Conservation (phyloP, 139 green algal genomes). For the Medakamo hakoo region DNA sequence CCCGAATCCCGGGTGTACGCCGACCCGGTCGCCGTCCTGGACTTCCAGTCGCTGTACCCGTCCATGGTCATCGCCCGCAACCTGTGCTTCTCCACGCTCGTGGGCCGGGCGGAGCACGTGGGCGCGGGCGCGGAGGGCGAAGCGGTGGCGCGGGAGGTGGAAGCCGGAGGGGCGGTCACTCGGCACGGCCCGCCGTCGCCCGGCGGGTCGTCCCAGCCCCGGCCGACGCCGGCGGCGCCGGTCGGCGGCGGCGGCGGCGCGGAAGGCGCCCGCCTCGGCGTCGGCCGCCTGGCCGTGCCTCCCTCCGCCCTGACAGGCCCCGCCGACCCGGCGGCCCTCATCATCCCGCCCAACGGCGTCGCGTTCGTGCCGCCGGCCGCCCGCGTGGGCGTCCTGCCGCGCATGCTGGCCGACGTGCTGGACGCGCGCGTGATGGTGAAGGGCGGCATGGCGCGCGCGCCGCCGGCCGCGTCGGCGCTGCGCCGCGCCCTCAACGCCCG, state of each 20-base stretch:
- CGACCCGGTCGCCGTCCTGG: slow-evolving; percentile 77
- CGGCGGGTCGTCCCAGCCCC: background rate
- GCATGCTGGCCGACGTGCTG: slow-evolving; percentile 88
- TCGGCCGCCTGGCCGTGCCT: background rate
- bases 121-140: background rate
- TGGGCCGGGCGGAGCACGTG: slow-evolving; percentile 51
- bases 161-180: background rate
- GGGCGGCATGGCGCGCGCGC: slow-evolving; percentile 64
- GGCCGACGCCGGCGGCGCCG: background rate
- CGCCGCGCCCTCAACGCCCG: slow-evolving; percentile 79
- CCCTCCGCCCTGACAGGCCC: slow-evolving; percentile 4
- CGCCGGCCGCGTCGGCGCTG: slow-evolving; percentile 40
- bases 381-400: slow-evolving; percentile 75
- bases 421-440: slow-evolving; percentile 92
- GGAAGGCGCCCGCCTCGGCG: background rate
- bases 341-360: slow-evolving; percentile 73
- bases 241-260: slow-evolving; percentile 4
- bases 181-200: background rate
- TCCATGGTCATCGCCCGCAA: slow-evolving; percentile 97
- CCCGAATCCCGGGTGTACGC: slow-evolving; percentile 68
- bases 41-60: slow-evolving; percentile 97
- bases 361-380: slow-evolving; percentile 44
- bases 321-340: slow-evolving; percentile 22
- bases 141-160: background rate
- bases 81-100: slow-evolving; percentile 84